A percentile compares a stretch with the other conserved stretches of the same genome.
These are phyloP conservation scores for Leptographium flavum DNA, from an alignment of 2,329 filamentous ascomycete species.

Conservation along the genomic window DNA sequence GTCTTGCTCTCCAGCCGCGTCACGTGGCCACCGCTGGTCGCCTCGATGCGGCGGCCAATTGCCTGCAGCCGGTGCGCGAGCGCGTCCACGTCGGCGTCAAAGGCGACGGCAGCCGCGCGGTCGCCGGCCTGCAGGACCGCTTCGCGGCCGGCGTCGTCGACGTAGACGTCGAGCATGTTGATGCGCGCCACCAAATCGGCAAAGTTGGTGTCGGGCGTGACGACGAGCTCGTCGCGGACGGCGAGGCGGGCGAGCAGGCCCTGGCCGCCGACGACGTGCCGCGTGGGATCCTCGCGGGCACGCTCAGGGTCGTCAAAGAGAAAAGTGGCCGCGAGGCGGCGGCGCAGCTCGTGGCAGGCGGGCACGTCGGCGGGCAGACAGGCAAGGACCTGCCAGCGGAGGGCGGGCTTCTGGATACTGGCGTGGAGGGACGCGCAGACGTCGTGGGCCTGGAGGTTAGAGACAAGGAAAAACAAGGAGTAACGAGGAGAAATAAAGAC, in stretches of 20 bases:
- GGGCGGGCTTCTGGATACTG: conserved; percentile 29
- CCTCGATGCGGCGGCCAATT: conserved; percentile 50
- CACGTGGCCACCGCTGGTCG: conserved; percentile 59
- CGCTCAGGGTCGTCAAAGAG: conserved; percentile 38
- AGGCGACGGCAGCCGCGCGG: conserved; percentile 21
- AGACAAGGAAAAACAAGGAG: conserved; percentile 7
- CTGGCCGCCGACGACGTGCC: conserved; percentile 30
- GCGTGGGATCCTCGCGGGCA: conserved; percentile 23
- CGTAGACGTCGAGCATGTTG: conserved; percentile 56
- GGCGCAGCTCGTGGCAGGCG: conserved; percentile 43
- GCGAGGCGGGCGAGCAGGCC: conserved; percentile 20
- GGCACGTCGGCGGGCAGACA: conserved; percentile 40
- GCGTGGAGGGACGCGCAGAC: conserved; percentile 32
- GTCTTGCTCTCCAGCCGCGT: conserved; percentile 65
- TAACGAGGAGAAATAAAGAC: conserved; percentile 7
- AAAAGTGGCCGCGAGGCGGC: conserved; percentile 50
- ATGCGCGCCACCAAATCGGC: conserved; percentile 50
- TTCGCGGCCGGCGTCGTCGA: conserved; percentile 39
- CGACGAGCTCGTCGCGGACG: conserved; percentile 24
- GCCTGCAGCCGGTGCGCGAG: conserved; percentile 45
- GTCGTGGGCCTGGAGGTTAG: conserved; percentile 25
- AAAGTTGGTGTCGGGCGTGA: conserved; percentile 50
- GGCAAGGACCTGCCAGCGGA: conserved; percentile 44
- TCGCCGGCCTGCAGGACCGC: conserved; percentile 7
- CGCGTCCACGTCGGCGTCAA: conserved; percentile 58